Evolutionary conservation across 352 stramenopile species (phyloP).

Genomic region (Thraustotheca clavata): DNA sequence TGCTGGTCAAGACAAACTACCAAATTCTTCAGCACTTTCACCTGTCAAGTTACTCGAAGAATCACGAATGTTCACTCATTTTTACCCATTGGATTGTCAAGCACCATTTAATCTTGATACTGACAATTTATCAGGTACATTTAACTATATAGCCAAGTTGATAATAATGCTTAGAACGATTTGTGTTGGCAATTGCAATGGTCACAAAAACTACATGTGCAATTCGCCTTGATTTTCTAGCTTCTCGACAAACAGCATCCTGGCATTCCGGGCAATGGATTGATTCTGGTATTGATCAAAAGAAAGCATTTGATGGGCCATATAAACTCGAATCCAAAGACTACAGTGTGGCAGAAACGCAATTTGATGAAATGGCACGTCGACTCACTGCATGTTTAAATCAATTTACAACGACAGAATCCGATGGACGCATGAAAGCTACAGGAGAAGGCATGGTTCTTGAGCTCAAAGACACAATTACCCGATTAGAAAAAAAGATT

Average conservation of each 20-base stretch:
- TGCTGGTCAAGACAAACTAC: conserved; percentile 41
- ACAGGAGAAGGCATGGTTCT: neutral
- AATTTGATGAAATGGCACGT: neutral
- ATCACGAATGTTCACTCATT: too few relatives aligned
- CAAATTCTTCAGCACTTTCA: too few relatives aligned
- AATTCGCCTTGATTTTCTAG: neutral
- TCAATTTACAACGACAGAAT: neutral
- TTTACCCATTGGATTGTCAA: too few relatives aligned
- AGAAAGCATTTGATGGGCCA: neutral
- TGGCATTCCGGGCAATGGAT: neutral
- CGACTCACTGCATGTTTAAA: neutral
- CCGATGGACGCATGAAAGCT: neutral
- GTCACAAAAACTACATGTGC: neutral
- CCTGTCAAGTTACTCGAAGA: too few relatives aligned
- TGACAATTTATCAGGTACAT: too few relatives aligned
- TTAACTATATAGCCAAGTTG: too few relatives aligned
- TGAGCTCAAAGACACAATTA: neutral
- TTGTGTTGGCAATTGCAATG: neutral
- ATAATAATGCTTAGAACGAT: neutral
- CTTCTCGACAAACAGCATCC: neutral
- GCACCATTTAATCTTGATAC: too few relatives aligned
- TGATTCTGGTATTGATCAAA: neutral
- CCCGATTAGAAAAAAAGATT: neutral
- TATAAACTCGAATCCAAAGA: neutral
- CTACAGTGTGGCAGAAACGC: neutral